Conservation (phyloP, 2,329 filamentous ascomycete genomes). For the Apiospora saccharicola region DNA sequence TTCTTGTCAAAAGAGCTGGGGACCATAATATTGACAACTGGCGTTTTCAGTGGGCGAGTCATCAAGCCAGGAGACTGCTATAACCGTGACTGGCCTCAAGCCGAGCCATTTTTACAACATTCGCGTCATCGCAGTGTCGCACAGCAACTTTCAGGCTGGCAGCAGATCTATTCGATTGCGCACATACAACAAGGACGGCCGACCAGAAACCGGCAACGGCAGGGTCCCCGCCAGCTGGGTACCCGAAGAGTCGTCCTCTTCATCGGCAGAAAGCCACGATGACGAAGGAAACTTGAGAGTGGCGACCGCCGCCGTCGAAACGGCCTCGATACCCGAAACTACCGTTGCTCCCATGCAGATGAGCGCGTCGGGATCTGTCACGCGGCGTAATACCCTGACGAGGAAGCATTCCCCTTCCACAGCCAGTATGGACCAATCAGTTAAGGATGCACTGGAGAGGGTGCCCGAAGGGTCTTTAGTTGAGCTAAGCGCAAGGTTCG, state of each 20-base stretch:
- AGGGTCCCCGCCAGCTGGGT: constrained; percentile 64
- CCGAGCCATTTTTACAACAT: constrained; percentile 93
- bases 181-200: constrained; percentile 73
- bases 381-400: constrained; percentile 73
- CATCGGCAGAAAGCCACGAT: constrained; percentile 53
- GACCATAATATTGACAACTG: constrained; percentile 30
- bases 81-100: constrained; percentile 86
- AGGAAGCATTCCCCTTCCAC: constrained; percentile 79
- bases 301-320: constrained; percentile 66
- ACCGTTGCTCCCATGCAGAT: constrained; percentile 68
- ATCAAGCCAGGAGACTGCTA: constrained; percentile 80
- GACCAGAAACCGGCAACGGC: constrained; percentile 64
- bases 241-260: constrained; percentile 56
- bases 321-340: constrained; percentile 67
- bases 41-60: constrained; percentile 77
- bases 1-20: neutral
- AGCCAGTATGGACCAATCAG: constrained; percentile 59
- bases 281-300: constrained; percentile 57
- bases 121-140: constrained; percentile 88
- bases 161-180: constrained; percentile 85
- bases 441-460: constrained; percentile 53
- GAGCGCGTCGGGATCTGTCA: constrained; percentile 48
- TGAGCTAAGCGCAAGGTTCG: constrained; percentile 82
- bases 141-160: constrained; percentile 90
- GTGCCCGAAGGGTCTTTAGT: constrained; percentile 73